A percentile compares a stretch with the other conserved stretches of the same genome.
These are phyloP conservation scores for Melastoma malabathricum DNA, from an alignment of 345 rosid genomes.

Conservation along the genomic window DNA sequence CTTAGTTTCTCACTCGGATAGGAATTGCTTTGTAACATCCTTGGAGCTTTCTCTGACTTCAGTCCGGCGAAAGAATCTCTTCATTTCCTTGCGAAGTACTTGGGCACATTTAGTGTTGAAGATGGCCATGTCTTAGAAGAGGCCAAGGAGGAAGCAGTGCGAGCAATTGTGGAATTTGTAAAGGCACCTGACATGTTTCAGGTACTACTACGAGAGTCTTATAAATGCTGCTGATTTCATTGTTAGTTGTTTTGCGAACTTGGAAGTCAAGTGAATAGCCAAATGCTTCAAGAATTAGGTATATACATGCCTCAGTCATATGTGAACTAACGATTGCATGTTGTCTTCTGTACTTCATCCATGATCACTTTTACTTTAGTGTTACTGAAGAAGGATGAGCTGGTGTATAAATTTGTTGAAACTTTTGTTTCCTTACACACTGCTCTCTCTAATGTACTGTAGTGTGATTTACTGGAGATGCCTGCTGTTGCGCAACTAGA, in stretches of 20 bases:
- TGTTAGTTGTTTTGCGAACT: too few relatives aligned
- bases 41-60: constrained; percentile 4
- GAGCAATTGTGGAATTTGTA: constrained; percentile 62
- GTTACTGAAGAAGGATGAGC: neutral
- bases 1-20: too few relatives aligned
- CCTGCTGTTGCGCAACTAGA: constrained; percentile 78
- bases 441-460: constrained; percentile 14
- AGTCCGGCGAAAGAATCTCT: constrained; percentile 68
- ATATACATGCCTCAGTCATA: too few relatives aligned
- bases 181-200: constrained; percentile 79
- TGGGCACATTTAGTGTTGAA: constrained; percentile 72
- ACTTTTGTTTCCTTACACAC: neutral
- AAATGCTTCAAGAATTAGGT: too few relatives aligned
- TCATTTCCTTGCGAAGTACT: constrained; percentile 61
- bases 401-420: neutral
- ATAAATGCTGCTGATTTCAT: too few relatives aligned
- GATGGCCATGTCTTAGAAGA: constrained; percentile 46
- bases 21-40: too few relatives aligned
- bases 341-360: too few relatives aligned
- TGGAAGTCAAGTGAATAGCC: too few relatives aligned
- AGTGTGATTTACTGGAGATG: constrained; percentile 92
- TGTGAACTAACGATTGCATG: too few relatives aligned
- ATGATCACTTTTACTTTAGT: too few relatives aligned
- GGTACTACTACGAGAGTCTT: constrained; percentile 24
- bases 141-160: constrained; percentile 89